Evolutionary conservation across 2,329 filamentous ascomycete genomes (phyloP), one percentile per base, ranked within the genome.

Genomic region (Talaromyces sp.): DNA sequence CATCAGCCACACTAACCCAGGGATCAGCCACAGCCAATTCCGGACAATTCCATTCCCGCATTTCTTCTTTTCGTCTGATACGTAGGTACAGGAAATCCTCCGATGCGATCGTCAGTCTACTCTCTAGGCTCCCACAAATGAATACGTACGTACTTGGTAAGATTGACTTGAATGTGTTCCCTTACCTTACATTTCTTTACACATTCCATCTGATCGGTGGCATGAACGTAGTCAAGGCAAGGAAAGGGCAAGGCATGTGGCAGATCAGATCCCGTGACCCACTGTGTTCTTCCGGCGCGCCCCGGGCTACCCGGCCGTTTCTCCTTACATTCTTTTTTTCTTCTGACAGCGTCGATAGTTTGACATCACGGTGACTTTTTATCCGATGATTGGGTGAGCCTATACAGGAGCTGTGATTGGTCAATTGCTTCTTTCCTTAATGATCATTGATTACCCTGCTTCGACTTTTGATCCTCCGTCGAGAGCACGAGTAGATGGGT

Each of bases 1-100:
- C n/a, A n/a, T 13, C 35, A n/a, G 39, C 39, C 39, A 19, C 39
- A 5, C n/a, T n/a, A n/a, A n/a, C 39, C 39, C 17, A n/a, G n/a
- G 5, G 13, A 7, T 78, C 9, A 31, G 7, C 11, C 8, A 10
- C 33, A 13, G 10, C 19, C 21, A 22, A 46, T 46, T 46, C 43
- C 43, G 43, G 43, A 17, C 25, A 31, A 13, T 46, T 19, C 22
- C 43, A 10, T 31, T 10, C 41, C n/a, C n/a, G n/a, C 8, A 28
- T 46, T 31, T 46, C 25, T 13, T 31, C 8, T 13, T 17, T 21
- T 21, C 21, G 9, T 41, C 39, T 43, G 22, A 28, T 25, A 45
- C 2, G 11, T 15, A 25, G 22, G 5, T 0, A n/a, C 1, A 28
- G 6, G 7, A 13, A n/a, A 15, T 31, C 43, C 43, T 31, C 43